These are phyloP conservation scores for Jackrogersella minutella DNA, from an alignment of 495 filamentous ascomycete genomes.

Conservation along the genomic window DNA sequence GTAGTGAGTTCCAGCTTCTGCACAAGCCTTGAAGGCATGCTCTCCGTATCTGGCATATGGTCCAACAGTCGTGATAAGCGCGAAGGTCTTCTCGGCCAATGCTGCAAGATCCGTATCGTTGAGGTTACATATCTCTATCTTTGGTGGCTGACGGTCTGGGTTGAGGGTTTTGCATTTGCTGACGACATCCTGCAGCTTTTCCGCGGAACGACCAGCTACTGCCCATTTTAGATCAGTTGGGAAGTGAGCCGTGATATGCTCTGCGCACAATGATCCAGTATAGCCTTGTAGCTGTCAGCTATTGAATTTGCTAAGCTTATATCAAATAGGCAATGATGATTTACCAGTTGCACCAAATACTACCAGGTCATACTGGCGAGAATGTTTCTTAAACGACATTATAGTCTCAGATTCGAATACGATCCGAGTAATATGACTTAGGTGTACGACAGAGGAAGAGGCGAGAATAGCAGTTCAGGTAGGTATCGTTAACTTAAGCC, in stretches of 20 bases:
- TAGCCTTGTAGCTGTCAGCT: conserved; percentile 67
- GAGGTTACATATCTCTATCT: conserved; percentile 60
- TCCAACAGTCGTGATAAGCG: conserved; percentile 85
- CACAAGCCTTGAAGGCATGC: conserved; percentile 86
- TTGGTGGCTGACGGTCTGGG: conserved; percentile 64
- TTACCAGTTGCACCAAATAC: conserved; percentile 75
- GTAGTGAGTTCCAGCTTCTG: conserved; percentile 87
- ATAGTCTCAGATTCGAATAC: neutral
- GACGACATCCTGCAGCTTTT: conserved; percentile 75
- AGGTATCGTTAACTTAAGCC: neutral
- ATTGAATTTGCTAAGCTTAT: conserved; percentile 1
- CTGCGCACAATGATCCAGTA: conserved; percentile 79
- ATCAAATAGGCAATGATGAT: neutral
- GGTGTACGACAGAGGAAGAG: neutral
- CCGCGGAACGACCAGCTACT: conserved; percentile 78
- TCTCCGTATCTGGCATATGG: conserved; percentile 83
- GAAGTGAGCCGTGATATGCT: conserved; percentile 76
- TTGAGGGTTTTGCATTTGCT: conserved; percentile 71
- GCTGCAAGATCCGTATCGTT: conserved; percentile 66
- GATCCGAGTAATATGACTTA: neutral
- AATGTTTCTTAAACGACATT: conserved; percentile 55
- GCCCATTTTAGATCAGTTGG: conserved; percentile 91
- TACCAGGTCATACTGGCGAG: conserved; percentile 80
- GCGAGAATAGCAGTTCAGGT: neutral
- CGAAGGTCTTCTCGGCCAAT: conserved; percentile 75